Percentiles rank a stretch among this genome's conserved stretches.
phyloP scores from a whole-genome alignment of 306 rosid genomes.

The Prunus davidiana region DNA sequence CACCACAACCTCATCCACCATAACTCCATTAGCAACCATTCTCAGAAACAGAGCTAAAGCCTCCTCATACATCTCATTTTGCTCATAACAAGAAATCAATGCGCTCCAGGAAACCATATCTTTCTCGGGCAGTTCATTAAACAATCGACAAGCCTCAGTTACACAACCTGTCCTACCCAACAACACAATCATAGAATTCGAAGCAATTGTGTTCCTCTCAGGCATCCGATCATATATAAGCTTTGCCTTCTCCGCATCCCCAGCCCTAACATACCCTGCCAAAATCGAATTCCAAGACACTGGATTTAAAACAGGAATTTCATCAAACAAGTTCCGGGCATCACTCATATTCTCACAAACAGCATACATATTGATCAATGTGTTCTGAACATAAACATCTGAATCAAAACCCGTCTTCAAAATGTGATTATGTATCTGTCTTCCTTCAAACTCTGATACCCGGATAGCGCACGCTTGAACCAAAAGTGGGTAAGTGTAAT shows the following conservation, averaged over 20 bases:
- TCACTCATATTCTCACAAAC: conserved; percentile 52
- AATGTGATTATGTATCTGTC: conserved; percentile 52
- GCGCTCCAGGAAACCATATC: conserved; percentile 90
- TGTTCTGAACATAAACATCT: conserved; percentile 64
- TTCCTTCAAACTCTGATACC: conserved; percentile 48
- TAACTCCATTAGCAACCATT: conserved; percentile 46
- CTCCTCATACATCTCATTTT: conserved; percentile 56
- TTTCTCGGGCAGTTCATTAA: conserved; percentile 39
- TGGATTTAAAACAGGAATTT: conserved; percentile 60
- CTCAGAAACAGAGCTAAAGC: conserved; percentile 53
- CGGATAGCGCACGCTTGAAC: conserved; percentile 60
- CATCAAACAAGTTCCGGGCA: conserved; percentile 64
- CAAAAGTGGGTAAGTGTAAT: conserved; percentile 65
- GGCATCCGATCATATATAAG: conserved; percentile 49
- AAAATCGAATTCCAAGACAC: conserved; percentile 79
- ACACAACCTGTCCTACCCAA: conserved; percentile 52
- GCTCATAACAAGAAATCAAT: conserved; percentile 65
- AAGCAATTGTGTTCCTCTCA: conserved; percentile 53
- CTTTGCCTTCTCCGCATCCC: conserved; percentile 42
- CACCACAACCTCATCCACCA: conserved; percentile 77
- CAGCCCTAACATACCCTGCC: conserved; percentile 64
- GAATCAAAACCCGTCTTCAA: conserved; percentile 52
- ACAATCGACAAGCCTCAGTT: conserved; percentile 42
- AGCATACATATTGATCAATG: conserved; percentile 59
- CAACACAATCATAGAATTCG: conserved; percentile 66